Conservation (phyloP, 1,139 yeast genomes). For the Kodamaea derodonti region DNA sequence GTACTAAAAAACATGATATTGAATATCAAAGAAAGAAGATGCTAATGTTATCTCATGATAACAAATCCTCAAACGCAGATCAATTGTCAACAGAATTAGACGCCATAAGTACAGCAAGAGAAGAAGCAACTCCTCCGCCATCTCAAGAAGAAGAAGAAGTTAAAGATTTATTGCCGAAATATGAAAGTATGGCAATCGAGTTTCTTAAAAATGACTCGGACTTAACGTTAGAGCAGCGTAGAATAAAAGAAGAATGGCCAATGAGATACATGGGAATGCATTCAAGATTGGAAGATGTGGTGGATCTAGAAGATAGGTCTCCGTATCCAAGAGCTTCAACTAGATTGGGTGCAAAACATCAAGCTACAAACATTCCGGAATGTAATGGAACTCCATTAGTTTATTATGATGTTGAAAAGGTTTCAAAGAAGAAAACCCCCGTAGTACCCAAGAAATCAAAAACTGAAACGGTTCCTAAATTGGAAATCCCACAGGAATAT, state of each 20-base stretch:
- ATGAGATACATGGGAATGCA: slow-evolving; percentile 79
- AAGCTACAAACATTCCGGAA: slow-evolving; percentile 62
- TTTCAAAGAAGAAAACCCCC: slow-evolving; percentile 15
- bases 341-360: slow-evolving; percentile 71
- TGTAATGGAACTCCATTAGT: slow-evolving; percentile 65
- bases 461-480: slow-evolving; percentile 20
- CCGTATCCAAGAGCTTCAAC: slow-evolving; percentile 84
- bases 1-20: slow-evolving; percentile 51
- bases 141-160: slow-evolving; percentile 8
- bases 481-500: slow-evolving; percentile 48
- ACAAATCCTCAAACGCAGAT: slow-evolving; percentile 38
- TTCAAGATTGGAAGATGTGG: slow-evolving; percentile 71
- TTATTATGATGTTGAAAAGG: slow-evolving; percentile 52
- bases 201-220: slow-evolving; percentile 45
- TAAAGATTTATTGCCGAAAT: slow-evolving; percentile 41
- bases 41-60: slow-evolving; percentile 43
- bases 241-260: slow-evolving; percentile 70
- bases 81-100: slow-evolving; percentile 25
- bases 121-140: slow-evolving; percentile 4
- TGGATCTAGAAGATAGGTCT: slow-evolving; percentile 69
- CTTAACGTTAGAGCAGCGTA: slow-evolving; percentile 42
- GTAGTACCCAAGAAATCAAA: slow-evolving; percentile 15
- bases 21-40: slow-evolving; percentile 33
- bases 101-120: slow-evolving; percentile 13
- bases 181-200: slow-evolving; percentile 57